Percentiles rank a stretch among this genome's conserved stretches.
These are phyloP conservation scores for Hypocreales sp. DNA, from an alignment of 2,329 filamentous ascomycete species.

Conservation along the genomic window DNA sequence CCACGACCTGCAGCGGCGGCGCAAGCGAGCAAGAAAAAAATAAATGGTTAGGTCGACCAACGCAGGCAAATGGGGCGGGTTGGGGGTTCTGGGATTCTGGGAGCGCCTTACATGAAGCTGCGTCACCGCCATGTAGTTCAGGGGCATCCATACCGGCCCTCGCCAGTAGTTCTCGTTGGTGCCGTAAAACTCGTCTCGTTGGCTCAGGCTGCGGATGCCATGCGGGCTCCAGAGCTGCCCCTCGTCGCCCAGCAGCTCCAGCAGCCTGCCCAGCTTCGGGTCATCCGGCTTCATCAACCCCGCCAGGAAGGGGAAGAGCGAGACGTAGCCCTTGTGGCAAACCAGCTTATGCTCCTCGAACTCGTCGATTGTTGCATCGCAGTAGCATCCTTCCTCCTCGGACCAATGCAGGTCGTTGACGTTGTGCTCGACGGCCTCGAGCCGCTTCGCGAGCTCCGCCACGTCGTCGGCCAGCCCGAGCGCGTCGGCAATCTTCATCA, in stretches of 20 bases:
- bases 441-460: slow-evolving; percentile 52
- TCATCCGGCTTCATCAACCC: slow-evolving; percentile 64
- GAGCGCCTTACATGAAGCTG: slow-evolving; percentile 55
- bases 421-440: slow-evolving; percentile 68
- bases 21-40: neutral
- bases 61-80: neutral
- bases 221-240: slow-evolving; percentile 80
- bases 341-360: slow-evolving; percentile 83
- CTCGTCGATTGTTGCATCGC: slow-evolving; percentile 87
- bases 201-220: slow-evolving; percentile 82
- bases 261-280: slow-evolving; percentile 54
- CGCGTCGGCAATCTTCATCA: slow-evolving; percentile 62
- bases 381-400: slow-evolving; percentile 65
- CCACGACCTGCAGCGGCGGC: slow-evolving; percentile 46
- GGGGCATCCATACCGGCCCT: slow-evolving; percentile 87
- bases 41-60: neutral
- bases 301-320: slow-evolving; percentile 80
- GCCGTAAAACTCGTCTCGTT: slow-evolving; percentile 67
- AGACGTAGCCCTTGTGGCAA: slow-evolving; percentile 94
- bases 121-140: slow-evolving; percentile 78
- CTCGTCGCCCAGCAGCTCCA: slow-evolving; percentile 67
- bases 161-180: slow-evolving; percentile 97
- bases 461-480: slow-evolving; percentile 67
- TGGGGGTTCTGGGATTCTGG: no score
- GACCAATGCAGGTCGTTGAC: slow-evolving; percentile 92